Evolutionary conservation across 1,139 yeast genomes (phyloP).

Genomic region (Pichia inconspicua): DNA sequence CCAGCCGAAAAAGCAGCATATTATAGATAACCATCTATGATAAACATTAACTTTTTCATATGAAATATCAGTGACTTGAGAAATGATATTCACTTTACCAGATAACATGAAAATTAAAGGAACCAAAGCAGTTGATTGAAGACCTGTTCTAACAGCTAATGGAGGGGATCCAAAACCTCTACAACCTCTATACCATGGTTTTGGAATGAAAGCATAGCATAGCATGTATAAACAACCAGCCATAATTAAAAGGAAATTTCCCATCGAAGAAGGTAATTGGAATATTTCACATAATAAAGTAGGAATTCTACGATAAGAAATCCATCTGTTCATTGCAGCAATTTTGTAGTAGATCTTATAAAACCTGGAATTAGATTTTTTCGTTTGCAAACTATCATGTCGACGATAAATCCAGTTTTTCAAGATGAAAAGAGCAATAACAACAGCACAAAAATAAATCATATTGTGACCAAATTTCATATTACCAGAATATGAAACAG

Average conservation of each 20-base stretch:
- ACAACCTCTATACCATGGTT: constrained; percentile 50
- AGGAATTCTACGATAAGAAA: constrained; percentile 46
- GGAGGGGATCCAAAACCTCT: constrained; percentile 60
- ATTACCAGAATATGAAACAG: constrained; percentile 36
- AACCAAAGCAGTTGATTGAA: constrained; percentile 45
- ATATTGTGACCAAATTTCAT: constrained; percentile 39
- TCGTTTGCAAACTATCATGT: constrained; percentile 23
- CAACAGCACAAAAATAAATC: constrained; percentile 36
- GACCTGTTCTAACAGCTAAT: constrained; percentile 47
- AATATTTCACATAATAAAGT: constrained; percentile 29
- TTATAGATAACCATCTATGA: constrained; percentile 40
- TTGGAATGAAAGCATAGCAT: constrained; percentile 43
- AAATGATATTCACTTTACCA: constrained; percentile 46
- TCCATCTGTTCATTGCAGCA: constrained; percentile 36
- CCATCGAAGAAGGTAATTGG: constrained; percentile 48
- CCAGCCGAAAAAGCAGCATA: constrained; percentile 40
- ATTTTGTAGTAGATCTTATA: constrained; percentile 17
- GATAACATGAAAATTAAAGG: constrained; percentile 46
- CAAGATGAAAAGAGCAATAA: constrained; percentile 34
- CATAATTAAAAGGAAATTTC: constrained; percentile 36
- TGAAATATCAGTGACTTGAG: constrained; percentile 46
- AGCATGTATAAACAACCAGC: constrained; percentile 39
- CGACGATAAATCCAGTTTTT: constrained; percentile 39
- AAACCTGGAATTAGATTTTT: constrained; percentile 6
- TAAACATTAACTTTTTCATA: constrained; percentile 47